Evolutionary conservation across 352 stramenopile species (phyloP), one percentile per base, ranked within the genome.

Genomic region (Globisporangium cylindrosporum): DNA sequence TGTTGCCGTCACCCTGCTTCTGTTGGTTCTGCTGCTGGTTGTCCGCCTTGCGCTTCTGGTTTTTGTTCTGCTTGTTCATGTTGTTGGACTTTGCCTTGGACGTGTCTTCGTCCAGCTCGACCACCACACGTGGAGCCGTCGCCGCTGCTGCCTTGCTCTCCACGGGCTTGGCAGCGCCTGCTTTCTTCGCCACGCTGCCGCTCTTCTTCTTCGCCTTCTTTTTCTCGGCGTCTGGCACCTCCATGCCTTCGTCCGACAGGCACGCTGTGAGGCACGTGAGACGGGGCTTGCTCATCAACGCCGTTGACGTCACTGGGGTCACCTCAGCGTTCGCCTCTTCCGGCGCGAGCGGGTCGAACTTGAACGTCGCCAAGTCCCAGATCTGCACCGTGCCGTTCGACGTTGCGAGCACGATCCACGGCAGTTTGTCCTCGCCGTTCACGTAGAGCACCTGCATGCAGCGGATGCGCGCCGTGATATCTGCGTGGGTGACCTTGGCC

Each of bases 321-420:
- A 90, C 82, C 7, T 66, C 67, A 12, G 73, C 81, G 74, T 93
- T 92, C 14, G 73, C 73, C 43, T 91, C 75, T n/a, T 85, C 80
- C 0, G 84, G 80, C 0, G 75, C 75, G 1, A 71, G 49, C 1
- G 73, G 67, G 60, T 92, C 78, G 32, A 93, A 70, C 59, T 66
- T 80, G 48, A 94, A 90, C 7, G 81, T 70, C 3, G 82, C 76
- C 22, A 93, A 69, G 69, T 95, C 83, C 83, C 83, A 95, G n/a
- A 95, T 79, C 69, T 92, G 84, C 41, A 95, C 81, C 24, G 77
- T 74, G 41, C 88, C 88, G 59, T 87, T 87, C 25, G 88, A 93
- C 5, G 86, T 90, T 38, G 85, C 86, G 6, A 93, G 58, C 27
- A 95, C 83, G 20, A 95, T 78, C 76, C 78, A 93, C 48, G 84